Base-by-base conservation (phyloP, 345 rosid species). In the Populus pruinosa region DNA sequence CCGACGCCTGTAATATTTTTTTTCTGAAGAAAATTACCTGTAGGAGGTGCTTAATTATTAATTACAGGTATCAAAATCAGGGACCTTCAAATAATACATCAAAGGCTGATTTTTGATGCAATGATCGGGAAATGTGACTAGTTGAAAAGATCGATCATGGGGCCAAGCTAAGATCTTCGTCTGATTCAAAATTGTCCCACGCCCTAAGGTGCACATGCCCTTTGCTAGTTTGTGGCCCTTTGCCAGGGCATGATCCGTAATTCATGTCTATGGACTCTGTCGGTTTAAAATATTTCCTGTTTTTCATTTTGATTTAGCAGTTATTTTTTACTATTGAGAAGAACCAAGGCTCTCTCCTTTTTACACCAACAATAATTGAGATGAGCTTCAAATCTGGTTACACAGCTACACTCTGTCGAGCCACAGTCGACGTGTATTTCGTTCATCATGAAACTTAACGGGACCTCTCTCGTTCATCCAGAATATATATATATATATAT, bases 151-250 rank as follows among this genome's bases (percentile, higher is more conserved):
- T 85, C 49, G 67, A 80, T 55, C 8, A 77, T 82, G 84, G 86
- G 85, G 69, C 70, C 79, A 39, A 27, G 61, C 67, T 70, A 71
- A 80, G 87, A 79, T 81, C 84, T 70, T 81, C 75, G 23, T 70
- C 71, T 44, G 86, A 80, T 79, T 84, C 82, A 81, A 82, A 56
- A 81, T 82, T 89, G 90, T 82, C 90, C 90, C 86, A 56, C 67
- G 39, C 86, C 79, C 70, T 47, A 74, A 63, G 76, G 43, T 63
- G 90, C 87, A 88, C 89, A 83, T 88, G 90, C 85, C 64, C 78
- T 78, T 83, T 56, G 87, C 71, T 81, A 76, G 81, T 74, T 86
- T 81, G 85, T 88, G 90, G 89, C 83, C 87, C 86, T 88, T 82
- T 84, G 89, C 86, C 90, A 81, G 86, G 83, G 86, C 86, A 84